Percentiles rank a stretch among this genome's conserved stretches.
phyloP scores from a whole-genome alignment of 2,329 filamentous ascomycete species.

The Didymella glomerata region DNA sequence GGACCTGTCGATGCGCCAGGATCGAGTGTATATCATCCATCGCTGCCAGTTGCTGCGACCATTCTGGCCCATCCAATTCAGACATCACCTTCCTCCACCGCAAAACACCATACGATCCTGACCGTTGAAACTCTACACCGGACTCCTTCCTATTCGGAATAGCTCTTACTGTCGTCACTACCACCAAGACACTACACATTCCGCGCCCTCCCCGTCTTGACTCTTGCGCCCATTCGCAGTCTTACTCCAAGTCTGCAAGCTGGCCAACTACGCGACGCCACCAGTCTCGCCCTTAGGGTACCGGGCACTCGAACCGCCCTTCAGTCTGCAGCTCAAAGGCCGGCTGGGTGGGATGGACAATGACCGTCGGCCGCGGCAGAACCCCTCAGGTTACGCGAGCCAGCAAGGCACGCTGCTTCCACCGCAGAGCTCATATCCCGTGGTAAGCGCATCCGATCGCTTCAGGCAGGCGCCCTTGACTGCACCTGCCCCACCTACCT shows the following conservation, averaged over 20 bases:
- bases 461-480: constrained; percentile 58
- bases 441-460: constrained; percentile 58
- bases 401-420: constrained; percentile 59
- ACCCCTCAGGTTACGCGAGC: constrained; percentile 69
- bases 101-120: constrained; percentile 15
- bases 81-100: constrained; percentile 37
- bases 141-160: constrained; percentile 22
- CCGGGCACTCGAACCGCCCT: constrained; percentile 66
- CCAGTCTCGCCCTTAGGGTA: constrained; percentile 72
- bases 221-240: constrained; percentile 30
- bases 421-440: constrained; percentile 53
- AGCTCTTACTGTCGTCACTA: constrained; percentile 23
- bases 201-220: constrained; percentile 16
- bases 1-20: constrained; percentile 45
- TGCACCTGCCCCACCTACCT: constrained; percentile 54
- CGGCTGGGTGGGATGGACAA: constrained; percentile 77
- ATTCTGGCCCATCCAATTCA: constrained; percentile 38
- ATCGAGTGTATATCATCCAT: constrained; percentile 52
- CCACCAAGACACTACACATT: constrained; percentile 17
- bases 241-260: constrained; percentile 60
- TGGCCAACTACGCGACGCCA: constrained; percentile 70
- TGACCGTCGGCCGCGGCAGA: constrained; percentile 76
- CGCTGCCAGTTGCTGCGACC: constrained; percentile 42
- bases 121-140: constrained; percentile 20
- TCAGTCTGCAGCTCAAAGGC: constrained; percentile 63